Percentiles rank a stretch among this genome's conserved stretches.
These are phyloP conservation scores for Fusarium piperis DNA, from an alignment of 2,329 filamentous ascomycete genomes.

Conservation along the genomic window DNA sequence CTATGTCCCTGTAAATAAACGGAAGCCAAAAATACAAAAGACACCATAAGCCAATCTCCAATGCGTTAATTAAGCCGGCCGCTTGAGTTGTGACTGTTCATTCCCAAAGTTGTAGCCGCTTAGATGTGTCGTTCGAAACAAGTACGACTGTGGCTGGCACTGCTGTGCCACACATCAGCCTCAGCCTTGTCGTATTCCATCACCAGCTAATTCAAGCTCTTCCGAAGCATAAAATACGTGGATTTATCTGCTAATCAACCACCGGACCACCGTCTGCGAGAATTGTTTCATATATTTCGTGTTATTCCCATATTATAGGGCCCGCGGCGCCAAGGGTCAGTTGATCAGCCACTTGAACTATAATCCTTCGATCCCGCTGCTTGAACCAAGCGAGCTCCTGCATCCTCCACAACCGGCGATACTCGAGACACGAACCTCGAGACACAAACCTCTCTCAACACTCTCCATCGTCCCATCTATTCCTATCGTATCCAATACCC, in stretches of 20 bases:
- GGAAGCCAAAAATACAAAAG: not conserved
- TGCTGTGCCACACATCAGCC: constrained; percentile 10
- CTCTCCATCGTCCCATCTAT: not conserved
- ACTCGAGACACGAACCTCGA: not conserved
- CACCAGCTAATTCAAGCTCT: constrained; percentile 4
- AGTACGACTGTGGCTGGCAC: constrained; percentile 14
- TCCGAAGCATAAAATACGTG: not conserved
- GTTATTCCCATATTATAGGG: not conserved
- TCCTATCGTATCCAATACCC: accelerated
- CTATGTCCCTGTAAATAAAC: not conserved
- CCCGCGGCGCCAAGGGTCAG: not conserved
- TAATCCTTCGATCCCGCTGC: not conserved
- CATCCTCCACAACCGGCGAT: not conserved
- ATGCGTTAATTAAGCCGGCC: not conserved
- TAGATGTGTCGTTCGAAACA: not conserved
- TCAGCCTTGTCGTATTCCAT: constrained; percentile 28
- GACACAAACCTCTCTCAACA: not conserved
- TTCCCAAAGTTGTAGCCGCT: not conserved
- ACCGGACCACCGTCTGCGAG: not conserved
- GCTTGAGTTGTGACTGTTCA: not conserved
- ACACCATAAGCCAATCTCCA: not conserved
- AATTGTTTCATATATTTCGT: not conserved
- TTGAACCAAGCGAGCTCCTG: not conserved
- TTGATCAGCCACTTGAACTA: not conserved
- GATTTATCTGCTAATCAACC: not conserved